Percentiles rank a stretch among this genome's conserved stretches.
These are phyloP conservation scores for Penicillium samsonianum DNA, from an alignment of 495 filamentous ascomycete genomes.

Conservation along the genomic window DNA sequence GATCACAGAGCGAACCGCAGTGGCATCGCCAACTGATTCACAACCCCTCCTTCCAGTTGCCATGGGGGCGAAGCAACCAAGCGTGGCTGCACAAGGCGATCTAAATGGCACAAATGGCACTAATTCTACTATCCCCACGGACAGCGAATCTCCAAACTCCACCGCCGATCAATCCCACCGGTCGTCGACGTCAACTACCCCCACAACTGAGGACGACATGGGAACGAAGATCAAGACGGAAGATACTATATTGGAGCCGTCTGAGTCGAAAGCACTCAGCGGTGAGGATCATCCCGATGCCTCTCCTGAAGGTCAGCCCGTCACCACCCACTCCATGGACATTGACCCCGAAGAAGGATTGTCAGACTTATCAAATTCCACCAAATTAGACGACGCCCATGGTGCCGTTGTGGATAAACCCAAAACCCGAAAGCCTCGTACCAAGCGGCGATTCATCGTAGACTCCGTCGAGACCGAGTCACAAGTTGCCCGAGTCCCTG, in stretches of 20 bases:
- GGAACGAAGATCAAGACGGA: constrained; percentile 33
- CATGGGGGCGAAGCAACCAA: constrained; percentile 4
- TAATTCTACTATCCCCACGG: constrained; percentile 18
- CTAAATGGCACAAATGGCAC: constrained; percentile 5
- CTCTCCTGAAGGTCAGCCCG: constrained; percentile 17
- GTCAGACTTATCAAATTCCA: constrained; percentile 22
- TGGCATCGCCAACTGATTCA: constrained; percentile 7
- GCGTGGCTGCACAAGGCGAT: constrained; percentile 1
- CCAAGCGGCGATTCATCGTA: constrained; percentile 35
- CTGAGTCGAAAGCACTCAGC: constrained; percentile 4
- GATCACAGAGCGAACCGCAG: constrained; percentile 14
- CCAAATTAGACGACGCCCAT: constrained; percentile 30
- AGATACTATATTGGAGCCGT: constrained; percentile 15
- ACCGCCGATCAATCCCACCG: constrained; percentile 38
- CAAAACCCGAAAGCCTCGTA: constrained; percentile 24
- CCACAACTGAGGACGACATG: constrained; percentile 41
- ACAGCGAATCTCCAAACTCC: constrained; percentile 36
- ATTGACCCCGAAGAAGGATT: constrained; percentile 20
- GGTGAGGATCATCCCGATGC: constrained; percentile 3
- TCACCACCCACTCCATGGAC: constrained; percentile 7
- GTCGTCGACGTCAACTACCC: constrained; percentile 40
- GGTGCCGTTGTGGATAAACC: constrained; percentile 19
- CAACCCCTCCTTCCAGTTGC: constrained; percentile 4
- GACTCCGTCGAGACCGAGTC: constrained; percentile 46
- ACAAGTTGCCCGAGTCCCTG: constrained; percentile 57